These are phyloP conservation scores for Tricholoma sp. DNA, from an alignment of 768 basidiomycete species.

Conservation along the genomic window DNA sequence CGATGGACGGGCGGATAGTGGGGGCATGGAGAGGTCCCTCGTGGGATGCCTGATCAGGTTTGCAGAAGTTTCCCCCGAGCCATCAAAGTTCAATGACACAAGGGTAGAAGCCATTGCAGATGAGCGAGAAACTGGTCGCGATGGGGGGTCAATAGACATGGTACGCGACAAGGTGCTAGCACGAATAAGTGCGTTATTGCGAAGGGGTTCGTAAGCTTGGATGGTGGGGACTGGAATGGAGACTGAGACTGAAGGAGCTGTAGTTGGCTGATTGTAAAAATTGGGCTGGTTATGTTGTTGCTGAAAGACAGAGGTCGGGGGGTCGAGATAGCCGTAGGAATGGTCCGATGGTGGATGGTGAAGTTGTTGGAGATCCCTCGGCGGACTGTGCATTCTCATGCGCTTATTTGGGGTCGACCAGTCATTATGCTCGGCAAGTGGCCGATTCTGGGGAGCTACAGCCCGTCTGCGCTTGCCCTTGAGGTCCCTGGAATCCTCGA, in stretches of 20 bases:
- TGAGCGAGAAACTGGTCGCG: conserved; percentile 31
- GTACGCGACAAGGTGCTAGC: conserved; percentile 44
- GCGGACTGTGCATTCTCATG: conserved; percentile 48
- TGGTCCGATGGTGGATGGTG: conserved; percentile 15
- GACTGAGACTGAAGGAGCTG: conserved; percentile 23
- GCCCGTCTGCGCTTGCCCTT: conserved; percentile 54
- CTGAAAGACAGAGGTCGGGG: conserved; percentile 42
- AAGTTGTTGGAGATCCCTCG: conserved; percentile 27
- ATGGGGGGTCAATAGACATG: conserved; percentile 70
- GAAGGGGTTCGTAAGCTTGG: conserved; percentile 26
- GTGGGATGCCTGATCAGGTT: conserved; percentile 23
- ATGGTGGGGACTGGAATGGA: conserved; percentile 18
- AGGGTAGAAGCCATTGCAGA: conserved; percentile 39
- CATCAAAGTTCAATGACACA: conserved; percentile 33
- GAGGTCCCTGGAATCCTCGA: conserved; percentile 40
- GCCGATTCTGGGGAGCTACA: conserved; percentile 25
- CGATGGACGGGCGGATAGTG: conserved; percentile 39
- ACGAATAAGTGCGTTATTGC: conserved; percentile 28
- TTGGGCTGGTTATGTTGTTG: conserved; percentile 20
- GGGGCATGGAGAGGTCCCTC: conserved; percentile 45
- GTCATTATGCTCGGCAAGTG: conserved; percentile 27
- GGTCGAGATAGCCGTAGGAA: conserved; percentile 45
- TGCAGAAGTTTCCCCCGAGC: conserved; percentile 28
- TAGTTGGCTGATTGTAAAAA: conserved; percentile 12
- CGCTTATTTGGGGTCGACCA: conserved; percentile 41